phyloP scores from a whole-genome alignment of 2,329 filamentous ascomycete genomes.

The Colletotrichum sp. region DNA sequence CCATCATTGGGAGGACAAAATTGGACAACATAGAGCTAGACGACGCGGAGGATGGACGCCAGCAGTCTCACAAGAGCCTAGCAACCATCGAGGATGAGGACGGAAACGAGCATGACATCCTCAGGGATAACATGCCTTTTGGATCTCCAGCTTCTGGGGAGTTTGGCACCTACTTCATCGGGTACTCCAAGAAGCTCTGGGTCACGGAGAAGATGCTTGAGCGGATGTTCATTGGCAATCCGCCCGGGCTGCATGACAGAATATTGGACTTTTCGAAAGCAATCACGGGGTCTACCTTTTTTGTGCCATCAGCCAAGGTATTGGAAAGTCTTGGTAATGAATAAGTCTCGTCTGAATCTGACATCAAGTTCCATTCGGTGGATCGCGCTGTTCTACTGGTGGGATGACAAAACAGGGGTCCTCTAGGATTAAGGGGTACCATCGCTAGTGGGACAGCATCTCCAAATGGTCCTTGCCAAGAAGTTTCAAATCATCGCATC shows the following conservation, averaged over 20 bases:
- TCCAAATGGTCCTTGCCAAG: not conserved
- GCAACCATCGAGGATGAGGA: constrained; percentile 56
- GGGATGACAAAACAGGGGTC: not conserved
- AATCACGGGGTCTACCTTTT: constrained; percentile 58
- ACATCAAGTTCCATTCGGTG: not conserved
- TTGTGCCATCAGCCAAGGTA: constrained; percentile 49
- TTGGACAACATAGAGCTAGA: constrained; percentile 62
- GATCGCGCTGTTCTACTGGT: not conserved
- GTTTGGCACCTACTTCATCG: constrained; percentile 65
- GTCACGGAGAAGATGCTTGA: constrained; percentile 64
- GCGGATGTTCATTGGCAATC: constrained; percentile 61
- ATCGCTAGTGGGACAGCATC: not conserved
- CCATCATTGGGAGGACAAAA: constrained; percentile 62
- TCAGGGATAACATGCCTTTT: constrained; percentile 67
- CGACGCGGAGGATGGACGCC: constrained; percentile 48
- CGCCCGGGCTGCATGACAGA: constrained; percentile 58
- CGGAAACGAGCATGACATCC: constrained; percentile 56
- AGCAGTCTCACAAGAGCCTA: constrained; percentile 60
- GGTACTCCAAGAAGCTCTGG: constrained; percentile 57
- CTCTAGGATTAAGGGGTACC: not conserved
- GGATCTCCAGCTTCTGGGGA: constrained; percentile 54
- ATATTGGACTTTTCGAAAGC: constrained; percentile 60
- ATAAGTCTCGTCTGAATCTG: not conserved
- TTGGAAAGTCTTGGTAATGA: constrained; percentile 27
- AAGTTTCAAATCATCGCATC: not conserved